Conservation (phyloP, 768 basidiomycete species). For the Tricholoma bakamatsutake region DNA sequence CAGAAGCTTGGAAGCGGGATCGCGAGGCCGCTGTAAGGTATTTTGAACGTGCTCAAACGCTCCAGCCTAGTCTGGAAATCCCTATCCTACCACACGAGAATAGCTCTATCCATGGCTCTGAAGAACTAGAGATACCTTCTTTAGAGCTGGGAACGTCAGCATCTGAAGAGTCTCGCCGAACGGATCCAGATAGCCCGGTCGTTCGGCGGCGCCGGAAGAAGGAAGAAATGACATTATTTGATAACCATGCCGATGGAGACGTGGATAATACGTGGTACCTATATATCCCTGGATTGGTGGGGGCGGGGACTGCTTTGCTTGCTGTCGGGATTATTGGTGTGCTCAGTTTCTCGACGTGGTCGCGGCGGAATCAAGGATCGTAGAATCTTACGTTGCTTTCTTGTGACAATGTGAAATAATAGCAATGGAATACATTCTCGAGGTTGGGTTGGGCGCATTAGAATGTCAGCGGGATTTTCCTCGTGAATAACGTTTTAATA, state of each 20-base stretch:
- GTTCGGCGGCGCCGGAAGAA: slow-evolving; percentile 49
- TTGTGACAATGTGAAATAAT: not conserved
- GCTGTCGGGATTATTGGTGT: slow-evolving; percentile 77
- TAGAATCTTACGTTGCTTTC: slow-evolving; percentile 17
- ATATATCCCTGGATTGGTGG: slow-evolving; percentile 72
- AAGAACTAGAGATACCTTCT: slow-evolving; percentile 64
- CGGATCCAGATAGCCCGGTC: slow-evolving; percentile 32
- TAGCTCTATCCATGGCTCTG: slow-evolving; percentile 18
- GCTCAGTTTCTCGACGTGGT: slow-evolving; percentile 66
- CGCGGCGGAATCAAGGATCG: slow-evolving; percentile 61
- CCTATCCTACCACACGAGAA: slow-evolving; percentile 52
- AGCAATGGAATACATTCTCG: not conserved
- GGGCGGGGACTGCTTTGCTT: slow-evolving; percentile 78
- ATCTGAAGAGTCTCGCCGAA: slow-evolving; percentile 29
- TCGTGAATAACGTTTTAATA: no score
- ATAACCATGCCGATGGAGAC: slow-evolving; percentile 41
- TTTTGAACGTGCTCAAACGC: slow-evolving; percentile 61
- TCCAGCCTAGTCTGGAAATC: slow-evolving; percentile 63
- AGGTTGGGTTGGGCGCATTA: no score
- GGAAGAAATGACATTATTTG: slow-evolving; percentile 43
- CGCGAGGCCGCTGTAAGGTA: slow-evolving; percentile 64
- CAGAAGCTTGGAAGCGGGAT: slow-evolving; percentile 71
- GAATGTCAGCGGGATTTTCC: not conserved
- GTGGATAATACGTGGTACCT: slow-evolving; percentile 75
- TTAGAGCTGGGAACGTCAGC: slow-evolving; percentile 41